A percentile compares a stretch with the other conserved stretches of the same genome.
Conservation (phyloP, 352 stramenopile species). For the Globisporangium emineosum region DNA sequence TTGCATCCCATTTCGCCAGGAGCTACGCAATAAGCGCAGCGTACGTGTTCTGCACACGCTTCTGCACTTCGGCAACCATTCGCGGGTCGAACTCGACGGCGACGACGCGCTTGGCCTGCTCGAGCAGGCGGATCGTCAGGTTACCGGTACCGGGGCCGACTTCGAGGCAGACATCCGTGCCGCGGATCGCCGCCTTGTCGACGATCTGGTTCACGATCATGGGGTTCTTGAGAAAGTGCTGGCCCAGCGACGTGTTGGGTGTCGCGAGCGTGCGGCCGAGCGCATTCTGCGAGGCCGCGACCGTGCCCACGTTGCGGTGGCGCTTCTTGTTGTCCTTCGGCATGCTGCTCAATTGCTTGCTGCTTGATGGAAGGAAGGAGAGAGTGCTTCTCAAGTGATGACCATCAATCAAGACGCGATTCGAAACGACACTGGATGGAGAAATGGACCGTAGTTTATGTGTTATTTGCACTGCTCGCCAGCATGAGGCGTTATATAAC, state of each 20-base stretch:
- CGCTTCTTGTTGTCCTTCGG: slow-evolving; percentile 91
- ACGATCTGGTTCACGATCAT: slow-evolving; percentile 97
- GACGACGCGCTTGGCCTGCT: slow-evolving; percentile 96
- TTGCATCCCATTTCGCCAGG: background rate
- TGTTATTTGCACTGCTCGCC: background rate
- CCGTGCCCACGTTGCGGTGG: slow-evolving; percentile 60
- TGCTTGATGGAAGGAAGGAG: background rate
- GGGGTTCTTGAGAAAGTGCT: slow-evolving; percentile 99
- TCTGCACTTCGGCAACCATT: slow-evolving; percentile 99
- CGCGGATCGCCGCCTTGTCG: slow-evolving; percentile 93
- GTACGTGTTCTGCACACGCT: slow-evolving; percentile 96
- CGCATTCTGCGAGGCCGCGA: slow-evolving; percentile 70
- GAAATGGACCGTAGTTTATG: background rate
- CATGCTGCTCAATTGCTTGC: slow-evolving; percentile 40
- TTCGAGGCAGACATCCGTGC: slow-evolving; percentile 96
- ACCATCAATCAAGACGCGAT: background rate
- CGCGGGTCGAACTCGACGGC: slow-evolving; percentile 98
- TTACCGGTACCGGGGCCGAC: slow-evolving; percentile 98
- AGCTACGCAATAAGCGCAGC: slow-evolving; percentile 8
- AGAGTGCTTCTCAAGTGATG: slow-evolving; percentile 8
- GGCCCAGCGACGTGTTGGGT: slow-evolving; percentile 95
- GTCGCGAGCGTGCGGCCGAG: slow-evolving; percentile 91
- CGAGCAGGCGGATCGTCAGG: slow-evolving; percentile 98
- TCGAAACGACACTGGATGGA: background rate
- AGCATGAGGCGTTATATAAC: background rate